Conservation (phyloP, 305 asterid genomes). For the Rubia tinctorum region DNA sequence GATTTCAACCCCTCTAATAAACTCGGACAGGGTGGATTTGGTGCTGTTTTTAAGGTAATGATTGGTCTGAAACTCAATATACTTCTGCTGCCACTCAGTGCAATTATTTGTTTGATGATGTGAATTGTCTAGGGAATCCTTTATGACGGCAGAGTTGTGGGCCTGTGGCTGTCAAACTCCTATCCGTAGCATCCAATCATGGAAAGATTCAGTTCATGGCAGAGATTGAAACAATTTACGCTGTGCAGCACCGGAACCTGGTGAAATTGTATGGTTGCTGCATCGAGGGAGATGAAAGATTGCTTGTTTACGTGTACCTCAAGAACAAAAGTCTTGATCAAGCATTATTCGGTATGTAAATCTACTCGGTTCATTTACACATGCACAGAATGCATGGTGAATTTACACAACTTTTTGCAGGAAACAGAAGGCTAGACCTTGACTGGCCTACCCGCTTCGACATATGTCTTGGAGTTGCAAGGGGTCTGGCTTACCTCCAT, state of each 20-base stretch:
- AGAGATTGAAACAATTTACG: constrained; percentile 74
- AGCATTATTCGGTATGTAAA: constrained; percentile 55
- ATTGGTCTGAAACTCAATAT: constrained; percentile 22
- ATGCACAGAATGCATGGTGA: background rate
- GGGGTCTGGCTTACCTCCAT: constrained; percentile 78
- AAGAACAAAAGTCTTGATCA: constrained; percentile 77
- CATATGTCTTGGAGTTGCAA: constrained; percentile 76
- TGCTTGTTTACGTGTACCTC: constrained; percentile 69
- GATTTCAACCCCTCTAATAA: constrained; percentile 55
- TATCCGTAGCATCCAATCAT: constrained; percentile 67
- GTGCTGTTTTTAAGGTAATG: constrained; percentile 82
- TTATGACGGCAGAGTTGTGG: constrained; percentile 54
- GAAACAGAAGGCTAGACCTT: constrained; percentile 36
- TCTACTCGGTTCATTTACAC: background rate
- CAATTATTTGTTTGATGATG: background rate
- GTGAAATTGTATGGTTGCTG: constrained; percentile 84
- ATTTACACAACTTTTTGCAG: constrained; percentile 22
- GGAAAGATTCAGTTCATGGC: constrained; percentile 75
- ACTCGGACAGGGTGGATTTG: constrained; percentile 93
- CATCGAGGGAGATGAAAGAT: constrained; percentile 63
- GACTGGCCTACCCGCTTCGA: constrained; percentile 63
- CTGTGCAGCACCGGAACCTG: constrained; percentile 79
- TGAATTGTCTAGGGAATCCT: constrained; percentile 49
- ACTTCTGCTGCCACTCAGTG: background rate
- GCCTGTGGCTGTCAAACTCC: constrained; percentile 67